Evolutionary conservation across 2,329 filamentous ascomycete genomes (phyloP).

Genomic region (Paecilomyces dactylethromorphus): DNA sequence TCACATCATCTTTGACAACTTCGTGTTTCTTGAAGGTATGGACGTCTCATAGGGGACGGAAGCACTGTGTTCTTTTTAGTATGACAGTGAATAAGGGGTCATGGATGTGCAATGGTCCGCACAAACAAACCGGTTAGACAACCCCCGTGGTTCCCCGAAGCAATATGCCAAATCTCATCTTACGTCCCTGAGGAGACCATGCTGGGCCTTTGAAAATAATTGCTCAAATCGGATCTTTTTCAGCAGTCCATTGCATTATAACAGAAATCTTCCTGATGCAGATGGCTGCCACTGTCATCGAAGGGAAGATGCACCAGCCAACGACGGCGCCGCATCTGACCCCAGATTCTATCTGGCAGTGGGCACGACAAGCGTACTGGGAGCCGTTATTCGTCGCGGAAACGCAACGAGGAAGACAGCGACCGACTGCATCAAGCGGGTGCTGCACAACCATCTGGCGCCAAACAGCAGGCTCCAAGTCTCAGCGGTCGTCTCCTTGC

Average conservation of each 20-base stretch:
- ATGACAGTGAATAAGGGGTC: neutral
- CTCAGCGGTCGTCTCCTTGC: neutral
- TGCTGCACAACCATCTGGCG: conserved; percentile 13
- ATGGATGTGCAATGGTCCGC: neutral
- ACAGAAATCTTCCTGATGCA: neutral
- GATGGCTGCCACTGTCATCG: neutral
- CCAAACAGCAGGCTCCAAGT: conserved; percentile 15
- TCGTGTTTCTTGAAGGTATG: neutral
- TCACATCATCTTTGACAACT: neutral
- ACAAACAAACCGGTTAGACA: neutral
- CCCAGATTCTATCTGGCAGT: neutral
- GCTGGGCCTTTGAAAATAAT: neutral
- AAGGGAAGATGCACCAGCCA: neutral
- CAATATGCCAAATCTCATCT: neutral
- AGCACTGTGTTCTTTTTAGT: neutral
- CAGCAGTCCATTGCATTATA: neutral
- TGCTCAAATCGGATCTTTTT: neutral
- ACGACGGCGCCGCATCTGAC: neutral
- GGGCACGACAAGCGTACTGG: neutral
- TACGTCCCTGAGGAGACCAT: neutral
- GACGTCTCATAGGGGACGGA: neutral
- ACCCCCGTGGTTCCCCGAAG: neutral
- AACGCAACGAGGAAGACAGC: neutral
- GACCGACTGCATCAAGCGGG: neutral
- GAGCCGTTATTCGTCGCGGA: neutral